These are phyloP conservation scores for Chondrostereum purpureum DNA, from an alignment of 1,284 basidiomycete species.

Conservation along the genomic window DNA sequence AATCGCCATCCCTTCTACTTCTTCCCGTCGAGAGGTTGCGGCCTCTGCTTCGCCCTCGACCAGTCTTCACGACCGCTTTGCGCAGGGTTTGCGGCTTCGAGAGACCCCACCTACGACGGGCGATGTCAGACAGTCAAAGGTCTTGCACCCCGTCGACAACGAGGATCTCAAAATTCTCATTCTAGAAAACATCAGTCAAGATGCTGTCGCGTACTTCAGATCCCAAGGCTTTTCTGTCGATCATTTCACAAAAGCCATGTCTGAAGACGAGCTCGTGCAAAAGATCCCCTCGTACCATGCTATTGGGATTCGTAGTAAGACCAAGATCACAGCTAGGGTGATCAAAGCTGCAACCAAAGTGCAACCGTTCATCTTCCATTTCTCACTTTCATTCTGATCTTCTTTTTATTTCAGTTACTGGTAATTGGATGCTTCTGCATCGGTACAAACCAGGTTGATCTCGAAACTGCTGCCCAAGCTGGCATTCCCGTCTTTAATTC, in stretches of 20 bases:
- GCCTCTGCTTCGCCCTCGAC: conserved; percentile 43
- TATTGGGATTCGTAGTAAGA: conserved; percentile 96
- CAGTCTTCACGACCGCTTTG: conserved; percentile 40
- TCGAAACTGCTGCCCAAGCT: conserved; percentile 74
- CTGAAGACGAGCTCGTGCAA: conserved; percentile 87
- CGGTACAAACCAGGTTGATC: conserved; percentile 97
- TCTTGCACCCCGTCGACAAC: conserved; percentile 74
- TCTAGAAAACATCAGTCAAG: conserved; percentile 93
- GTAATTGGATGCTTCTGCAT: conserved; percentile 99
- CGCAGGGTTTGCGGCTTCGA: neutral
- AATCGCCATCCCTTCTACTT: conserved; percentile 36
- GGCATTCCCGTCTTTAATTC: conserved; percentile 99
- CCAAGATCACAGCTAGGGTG: conserved; percentile 88
- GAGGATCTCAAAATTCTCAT: conserved; percentile 75
- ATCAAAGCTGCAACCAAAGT: conserved; percentile 83
- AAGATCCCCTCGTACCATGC: conserved; percentile 89
- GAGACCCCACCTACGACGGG: conserved; percentile 15
- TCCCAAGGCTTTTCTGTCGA: conserved; percentile 92
- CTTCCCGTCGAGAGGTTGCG: conserved; percentile 27
- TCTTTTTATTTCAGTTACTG: conserved; percentile 57
- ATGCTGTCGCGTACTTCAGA: conserved; percentile 80
- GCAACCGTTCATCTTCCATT: conserved; percentile 15
- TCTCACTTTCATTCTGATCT: conserved; percentile 9
- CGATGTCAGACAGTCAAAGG: conserved; percentile 49
- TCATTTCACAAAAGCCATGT: conserved; percentile 81